A percentile compares a stretch with the other conserved stretches of the same genome.
Evolutionary conservation across 148 eudicot genomes (phyloP).

Genomic region (Camellia sinensis): DNA sequence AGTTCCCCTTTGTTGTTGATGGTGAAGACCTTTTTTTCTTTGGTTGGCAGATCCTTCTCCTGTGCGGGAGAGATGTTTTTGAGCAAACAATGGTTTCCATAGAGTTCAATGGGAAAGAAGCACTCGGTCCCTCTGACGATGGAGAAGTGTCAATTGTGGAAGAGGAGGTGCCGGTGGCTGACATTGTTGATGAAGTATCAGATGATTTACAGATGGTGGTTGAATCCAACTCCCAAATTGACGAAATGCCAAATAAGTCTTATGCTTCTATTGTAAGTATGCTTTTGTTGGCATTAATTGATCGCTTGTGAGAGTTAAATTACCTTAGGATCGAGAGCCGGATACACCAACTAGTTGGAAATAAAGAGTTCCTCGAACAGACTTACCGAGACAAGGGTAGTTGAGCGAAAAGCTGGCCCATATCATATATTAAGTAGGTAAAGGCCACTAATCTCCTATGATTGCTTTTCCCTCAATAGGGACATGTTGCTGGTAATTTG

Average conservation of each 20-base stretch:
- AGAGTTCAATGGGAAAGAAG: conserved; percentile 47
- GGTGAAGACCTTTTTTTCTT: conserved; percentile 19
- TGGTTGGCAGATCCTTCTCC: conserved; percentile 33
- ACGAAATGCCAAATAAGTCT: conserved; percentile 67
- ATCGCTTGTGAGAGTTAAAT: neutral
- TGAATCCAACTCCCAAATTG: conserved; percentile 48
- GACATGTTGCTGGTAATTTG: neutral
- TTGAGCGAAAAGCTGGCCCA: no score
- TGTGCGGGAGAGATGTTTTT: conserved; percentile 40
- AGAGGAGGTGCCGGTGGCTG: conserved; percentile 55
- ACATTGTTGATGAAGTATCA: conserved; percentile 49
- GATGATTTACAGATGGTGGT: conserved; percentile 36
- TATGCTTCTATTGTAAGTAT: conserved; percentile 93
- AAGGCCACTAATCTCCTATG: no score
- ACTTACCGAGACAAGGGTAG: neutral
- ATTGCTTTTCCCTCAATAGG: neutral
- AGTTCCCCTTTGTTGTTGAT: neutral
- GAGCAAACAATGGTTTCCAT: conserved; percentile 24
- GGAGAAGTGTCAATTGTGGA: conserved; percentile 43
- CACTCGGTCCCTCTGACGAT: conserved; percentile 38
- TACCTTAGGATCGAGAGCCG: neutral
- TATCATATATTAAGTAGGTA: no score
- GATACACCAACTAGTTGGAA: neutral
- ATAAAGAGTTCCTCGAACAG: neutral
- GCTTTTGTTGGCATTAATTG: neutral